phyloP scores from a whole-genome alignment of 768 basidiomycete genomes.

The Suillus placidus region DNA sequence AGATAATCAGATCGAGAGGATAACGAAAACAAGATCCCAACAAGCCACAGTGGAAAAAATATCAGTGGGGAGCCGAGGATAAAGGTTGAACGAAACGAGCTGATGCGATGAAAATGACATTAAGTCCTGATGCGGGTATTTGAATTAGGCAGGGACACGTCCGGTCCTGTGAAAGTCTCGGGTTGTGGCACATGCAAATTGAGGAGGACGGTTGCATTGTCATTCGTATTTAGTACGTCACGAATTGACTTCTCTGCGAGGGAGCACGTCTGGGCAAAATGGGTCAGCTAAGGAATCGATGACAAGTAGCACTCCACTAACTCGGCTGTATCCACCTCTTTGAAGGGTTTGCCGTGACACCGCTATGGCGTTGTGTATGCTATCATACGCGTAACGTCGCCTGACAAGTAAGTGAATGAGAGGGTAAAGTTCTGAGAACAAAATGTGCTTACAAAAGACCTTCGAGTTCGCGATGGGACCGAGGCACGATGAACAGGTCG shows the following conservation, averaged over 20 bases:
- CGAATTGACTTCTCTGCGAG: slow-evolving; percentile 72
- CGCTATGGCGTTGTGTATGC: slow-evolving; percentile 80
- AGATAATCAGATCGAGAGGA: slow-evolving; percentile 6
- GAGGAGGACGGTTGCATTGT: slow-evolving; percentile 68
- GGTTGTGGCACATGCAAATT: slow-evolving; percentile 53
- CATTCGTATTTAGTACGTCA: slow-evolving; percentile 66
- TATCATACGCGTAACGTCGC: slow-evolving; percentile 75
- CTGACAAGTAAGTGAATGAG: slow-evolving; percentile 39
- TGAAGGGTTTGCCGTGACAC: slow-evolving; percentile 65
- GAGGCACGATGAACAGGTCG: slow-evolving; percentile 72
- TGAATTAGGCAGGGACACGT: slow-evolving; percentile 10
- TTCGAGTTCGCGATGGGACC: slow-evolving; percentile 66
- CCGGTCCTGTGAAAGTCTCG: slow-evolving; percentile 19
- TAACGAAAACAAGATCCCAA: neutral
- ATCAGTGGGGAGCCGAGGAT: slow-evolving; percentile 11
- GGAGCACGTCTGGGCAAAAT: slow-evolving; percentile 56
- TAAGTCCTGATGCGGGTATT: slow-evolving; percentile 29
- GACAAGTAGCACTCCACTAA: slow-evolving; percentile 32
- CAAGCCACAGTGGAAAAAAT: slow-evolving; percentile 12
- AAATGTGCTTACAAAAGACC: slow-evolving; percentile 60
- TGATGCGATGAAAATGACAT: slow-evolving; percentile 12
- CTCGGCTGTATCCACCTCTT: slow-evolving; percentile 56
- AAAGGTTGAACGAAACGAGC: neutral
- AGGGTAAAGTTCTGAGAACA: neutral
- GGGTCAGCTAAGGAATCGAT: neutral